Percentiles rank a stretch among this genome's conserved stretches.
These are phyloP conservation scores for Trichoderma koningii DNA, from an alignment of 2,329 filamentous ascomycete species.

Conservation along the genomic window DNA sequence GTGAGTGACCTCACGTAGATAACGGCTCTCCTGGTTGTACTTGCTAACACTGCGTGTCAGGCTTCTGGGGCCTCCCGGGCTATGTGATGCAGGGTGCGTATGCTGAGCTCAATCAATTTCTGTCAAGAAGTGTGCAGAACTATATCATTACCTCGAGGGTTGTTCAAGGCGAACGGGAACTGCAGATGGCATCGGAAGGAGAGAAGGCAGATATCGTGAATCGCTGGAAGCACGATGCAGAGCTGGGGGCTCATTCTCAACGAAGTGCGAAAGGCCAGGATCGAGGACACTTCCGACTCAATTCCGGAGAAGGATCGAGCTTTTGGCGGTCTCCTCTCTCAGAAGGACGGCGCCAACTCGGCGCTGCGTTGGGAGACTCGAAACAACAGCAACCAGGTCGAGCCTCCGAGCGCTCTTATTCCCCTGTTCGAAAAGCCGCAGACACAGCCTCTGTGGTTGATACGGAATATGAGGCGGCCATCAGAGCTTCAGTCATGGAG, in stretches of 20 bases:
- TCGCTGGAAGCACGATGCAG: slow-evolving; percentile 62
- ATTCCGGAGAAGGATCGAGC: slow-evolving; percentile 10
- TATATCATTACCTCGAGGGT: slow-evolving; percentile 79
- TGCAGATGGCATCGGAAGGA: slow-evolving; percentile 52
- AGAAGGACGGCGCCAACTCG: slow-evolving; percentile 50
- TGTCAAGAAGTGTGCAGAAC: slow-evolving; percentile 71
- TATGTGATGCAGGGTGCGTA: slow-evolving; percentile 83
- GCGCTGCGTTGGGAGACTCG: slow-evolving; percentile 46
- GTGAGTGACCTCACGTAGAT: slow-evolving; percentile 45
- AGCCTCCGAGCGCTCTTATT: slow-evolving; percentile 26
- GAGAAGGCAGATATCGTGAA: slow-evolving; percentile 66
- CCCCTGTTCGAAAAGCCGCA: slow-evolving; percentile 6
- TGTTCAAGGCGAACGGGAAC: slow-evolving; percentile 71
- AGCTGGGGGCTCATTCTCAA: slow-evolving; percentile 63
- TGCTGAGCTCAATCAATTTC: slow-evolving; percentile 71
- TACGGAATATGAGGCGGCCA: slow-evolving; percentile 70
- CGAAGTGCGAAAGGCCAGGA: slow-evolving; percentile 51
- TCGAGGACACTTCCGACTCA: slow-evolving; percentile 39
- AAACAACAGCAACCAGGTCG: slow-evolving; percentile 31
- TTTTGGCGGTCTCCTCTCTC: not conserved
- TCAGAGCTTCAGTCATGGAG: slow-evolving; percentile 66
- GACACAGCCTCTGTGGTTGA: slow-evolving; percentile 41
- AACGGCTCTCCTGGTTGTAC: too few species aligned
- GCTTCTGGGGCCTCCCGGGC: slow-evolving; percentile 70
- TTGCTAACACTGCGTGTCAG: slow-evolving; percentile 37